Evolutionary conservation across 2,329 filamentous ascomycete species (phyloP).

Genomic region (Cyclaneusma minus): DNA sequence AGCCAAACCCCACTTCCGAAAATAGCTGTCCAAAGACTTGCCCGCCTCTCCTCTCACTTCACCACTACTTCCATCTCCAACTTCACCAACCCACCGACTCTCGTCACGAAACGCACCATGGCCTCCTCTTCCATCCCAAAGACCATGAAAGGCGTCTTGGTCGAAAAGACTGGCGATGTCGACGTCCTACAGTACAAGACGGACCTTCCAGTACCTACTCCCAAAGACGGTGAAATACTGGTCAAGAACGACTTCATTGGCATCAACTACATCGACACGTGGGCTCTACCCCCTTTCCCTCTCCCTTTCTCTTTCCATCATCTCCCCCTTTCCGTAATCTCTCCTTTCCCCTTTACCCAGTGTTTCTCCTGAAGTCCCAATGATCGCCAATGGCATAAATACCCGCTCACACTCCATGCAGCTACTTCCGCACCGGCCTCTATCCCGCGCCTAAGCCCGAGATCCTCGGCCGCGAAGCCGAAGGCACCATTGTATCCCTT

Average conservation of each 20-base stretch:
- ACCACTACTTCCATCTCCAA: no score
- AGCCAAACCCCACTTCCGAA: no score
- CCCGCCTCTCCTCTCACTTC: no score
- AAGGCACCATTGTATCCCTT: constrained; percentile 51
- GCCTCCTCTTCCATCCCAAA: constrained; percentile 8
- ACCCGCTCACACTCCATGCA: constrained; percentile 16
- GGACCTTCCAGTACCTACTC: constrained; percentile 54
- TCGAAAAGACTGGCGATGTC: constrained; percentile 55
- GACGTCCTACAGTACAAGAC: constrained; percentile 59
- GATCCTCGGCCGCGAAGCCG: constrained; percentile 65
- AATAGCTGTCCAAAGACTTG: no score
- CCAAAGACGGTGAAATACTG: constrained; percentile 55
- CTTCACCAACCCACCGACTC: no score
- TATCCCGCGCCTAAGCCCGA: constrained; percentile 60
- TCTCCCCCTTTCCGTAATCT: neutral
- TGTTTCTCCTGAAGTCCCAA: no score
- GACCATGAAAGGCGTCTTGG: constrained; percentile 46
- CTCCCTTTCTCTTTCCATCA: neutral
- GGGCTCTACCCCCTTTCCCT: constrained; percentile 11
- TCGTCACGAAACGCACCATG: no score
- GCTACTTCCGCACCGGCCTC: constrained; percentile 74
- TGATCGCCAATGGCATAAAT: no score
- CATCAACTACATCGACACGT: constrained; percentile 81
- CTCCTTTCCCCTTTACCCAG: constrained; percentile 1
- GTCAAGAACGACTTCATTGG: constrained; percentile 70